Evolutionary conservation across 768 basidiomycete species (phyloP), one percentile per base, ranked within the genome.

Genomic region (Fomitopsis pulvina): DNA sequence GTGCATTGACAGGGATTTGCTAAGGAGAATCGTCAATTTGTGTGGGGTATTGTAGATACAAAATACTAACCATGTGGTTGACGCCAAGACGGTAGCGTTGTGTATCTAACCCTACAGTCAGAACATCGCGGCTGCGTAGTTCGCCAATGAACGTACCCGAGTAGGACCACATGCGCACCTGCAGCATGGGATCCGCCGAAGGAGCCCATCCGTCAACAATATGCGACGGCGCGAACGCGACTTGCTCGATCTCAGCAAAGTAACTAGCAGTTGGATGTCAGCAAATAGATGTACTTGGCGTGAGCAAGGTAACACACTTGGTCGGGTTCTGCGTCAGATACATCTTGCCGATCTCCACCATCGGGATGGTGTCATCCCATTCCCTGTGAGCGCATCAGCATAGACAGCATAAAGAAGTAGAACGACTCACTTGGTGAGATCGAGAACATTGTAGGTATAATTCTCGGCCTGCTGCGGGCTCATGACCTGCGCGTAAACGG

Each of bases 141-240:
- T 40, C 38, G 41, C n/a, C 2, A 7, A 6, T 26, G 16, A 21
- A 24, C 63, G 52, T 56, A 68, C 75, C 76, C 38, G 72, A 73
- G 58, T 83, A 81, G 1, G 77, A 73, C 65, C 80, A 81, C 46
- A 81, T 64, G 28, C 79, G 74, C 16, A 72, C 70, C 61, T 82
- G 80, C 20, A 81, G 71, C 37, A 77, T 77, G 1, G 79, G 80
- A 61, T 82, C 80, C 41, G 75, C 76, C 0, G 70, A 72, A 5
- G 78, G 69, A 62, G 77, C 79, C 55, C 70, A 65, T 14, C 71
- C 71, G 50, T 63, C 56, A 39, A 80, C 69, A 62, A 77, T 62
- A 55, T 78, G 76, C 1, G 74, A 69, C 4, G 79, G 79, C 9
- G 74, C 67, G 62, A 76, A 78, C 28, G 73, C 75, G 27, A 63